phyloP scores from a whole-genome alignment of 805 yeast species.

The Metschnikowia lachancei region DNA sequence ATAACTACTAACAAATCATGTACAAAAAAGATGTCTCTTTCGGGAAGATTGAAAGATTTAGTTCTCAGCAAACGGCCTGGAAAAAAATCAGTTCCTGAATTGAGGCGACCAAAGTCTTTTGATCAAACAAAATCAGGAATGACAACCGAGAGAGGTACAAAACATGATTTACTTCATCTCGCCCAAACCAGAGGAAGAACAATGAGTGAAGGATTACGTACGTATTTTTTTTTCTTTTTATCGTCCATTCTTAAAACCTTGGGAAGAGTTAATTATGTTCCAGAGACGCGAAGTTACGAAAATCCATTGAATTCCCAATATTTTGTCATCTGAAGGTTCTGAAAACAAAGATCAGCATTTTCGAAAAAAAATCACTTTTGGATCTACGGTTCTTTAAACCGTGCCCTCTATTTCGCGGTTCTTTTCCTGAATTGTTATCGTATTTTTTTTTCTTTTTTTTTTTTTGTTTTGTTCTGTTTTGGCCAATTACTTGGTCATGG shows the following conservation, averaged over 20 bases:
- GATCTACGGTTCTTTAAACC: too few species aligned
- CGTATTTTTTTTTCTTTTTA: slow-evolving; percentile 23
- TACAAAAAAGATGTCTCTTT: slow-evolving; percentile 9
- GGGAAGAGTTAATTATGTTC: neutral
- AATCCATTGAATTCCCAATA: too few species aligned
- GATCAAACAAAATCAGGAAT: slow-evolving; percentile 40
- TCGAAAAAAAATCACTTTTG: too few species aligned
- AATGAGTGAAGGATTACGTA: slow-evolving; percentile 33
- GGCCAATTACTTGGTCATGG: too few species aligned
- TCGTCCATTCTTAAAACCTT: neutral
- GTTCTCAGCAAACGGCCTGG: slow-evolving; percentile 8
- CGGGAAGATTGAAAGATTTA: slow-evolving; percentile 11
- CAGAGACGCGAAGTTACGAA: too few species aligned
- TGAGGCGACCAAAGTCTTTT: slow-evolving; percentile 25
- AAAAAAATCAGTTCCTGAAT: neutral
- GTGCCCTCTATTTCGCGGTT: too few species aligned
- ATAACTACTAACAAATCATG: neutral
- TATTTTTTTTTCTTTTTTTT: too few species aligned
- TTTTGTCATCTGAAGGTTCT: too few species aligned
- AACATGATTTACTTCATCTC: slow-evolving; percentile 16
- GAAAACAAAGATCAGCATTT: too few species aligned
- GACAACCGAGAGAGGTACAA: slow-evolving; percentile 30
- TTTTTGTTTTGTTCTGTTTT: too few species aligned
- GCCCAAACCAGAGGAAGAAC: slow-evolving; percentile 20
- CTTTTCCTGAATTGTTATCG: too few species aligned